Evolutionary conservation across 2,329 filamentous ascomycete genomes (phyloP).

Genomic region (Phyllosticta citribraziliensis): DNA sequence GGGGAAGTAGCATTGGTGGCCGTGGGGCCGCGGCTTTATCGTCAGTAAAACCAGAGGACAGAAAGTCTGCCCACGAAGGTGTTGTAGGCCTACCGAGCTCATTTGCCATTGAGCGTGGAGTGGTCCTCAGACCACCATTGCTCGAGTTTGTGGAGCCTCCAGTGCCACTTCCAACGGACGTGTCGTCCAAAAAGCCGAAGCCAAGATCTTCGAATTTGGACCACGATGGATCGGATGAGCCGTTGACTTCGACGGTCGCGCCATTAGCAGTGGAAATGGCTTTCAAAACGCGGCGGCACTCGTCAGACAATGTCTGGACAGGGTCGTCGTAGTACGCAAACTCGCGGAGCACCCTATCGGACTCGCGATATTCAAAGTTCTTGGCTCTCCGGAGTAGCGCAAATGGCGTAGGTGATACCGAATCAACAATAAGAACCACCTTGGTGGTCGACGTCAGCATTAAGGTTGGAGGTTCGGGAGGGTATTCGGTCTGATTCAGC

Average conservation of each 20-base stretch:
- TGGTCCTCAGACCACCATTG: constrained; percentile 47
- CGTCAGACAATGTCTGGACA: constrained; percentile 77
- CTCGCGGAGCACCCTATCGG: constrained; percentile 71
- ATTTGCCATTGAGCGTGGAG: constrained; percentile 56
- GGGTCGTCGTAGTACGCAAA: constrained; percentile 89
- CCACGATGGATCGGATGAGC: constrained; percentile 69
- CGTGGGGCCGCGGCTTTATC: constrained; percentile 54
- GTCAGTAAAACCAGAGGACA: constrained; percentile 86
- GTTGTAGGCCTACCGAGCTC: constrained; percentile 77
- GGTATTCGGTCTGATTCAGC: constrained; percentile 87
- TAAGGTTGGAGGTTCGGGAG: constrained; percentile 66
- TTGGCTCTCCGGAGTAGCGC: constrained; percentile 80
- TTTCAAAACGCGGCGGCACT: constrained; percentile 82
- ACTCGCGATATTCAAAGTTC: constrained; percentile 90
- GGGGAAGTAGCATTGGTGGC: constrained; percentile 68
- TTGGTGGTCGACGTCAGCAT: constrained; percentile 75
- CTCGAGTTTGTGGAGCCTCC: constrained; percentile 13
- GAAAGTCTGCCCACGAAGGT: constrained; percentile 95
- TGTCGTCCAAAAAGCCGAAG: constrained; percentile 66
- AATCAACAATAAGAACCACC: constrained; percentile 93
- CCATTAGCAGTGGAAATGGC: constrained; percentile 85
- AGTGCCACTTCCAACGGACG: constrained; percentile 30
- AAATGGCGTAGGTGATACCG: constrained; percentile 90
- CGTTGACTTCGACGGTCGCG: constrained; percentile 48
- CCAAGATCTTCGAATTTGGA: constrained; percentile 94